Evolutionary conservation across 192 early-diverging fungal species (phyloP).

Genomic region (Coemansia sp.): DNA sequence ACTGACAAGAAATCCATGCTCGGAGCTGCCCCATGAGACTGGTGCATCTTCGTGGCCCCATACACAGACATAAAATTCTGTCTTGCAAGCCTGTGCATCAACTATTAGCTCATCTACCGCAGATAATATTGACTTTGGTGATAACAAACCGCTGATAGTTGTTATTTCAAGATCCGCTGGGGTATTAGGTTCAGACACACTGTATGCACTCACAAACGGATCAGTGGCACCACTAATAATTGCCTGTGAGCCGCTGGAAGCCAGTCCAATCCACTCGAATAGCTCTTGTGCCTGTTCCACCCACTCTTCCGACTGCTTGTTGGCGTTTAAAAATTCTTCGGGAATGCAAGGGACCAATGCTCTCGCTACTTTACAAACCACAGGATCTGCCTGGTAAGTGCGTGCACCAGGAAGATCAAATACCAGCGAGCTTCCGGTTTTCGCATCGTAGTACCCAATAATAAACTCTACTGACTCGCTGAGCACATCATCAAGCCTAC

Average conservation of each 20-base stretch:
- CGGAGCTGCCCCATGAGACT: conserved; percentile 29
- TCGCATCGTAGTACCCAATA: conserved; percentile 18
- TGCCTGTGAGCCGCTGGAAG: conserved; percentile 10
- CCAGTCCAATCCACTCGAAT: conserved; percentile 49
- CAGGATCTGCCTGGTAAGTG: background rate
- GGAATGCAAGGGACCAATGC: conserved; percentile 10
- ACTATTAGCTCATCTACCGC: background rate
- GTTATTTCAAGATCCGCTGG: conserved; percentile 1
- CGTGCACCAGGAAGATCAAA: conserved; percentile 31
- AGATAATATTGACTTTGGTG: conserved; percentile 24
- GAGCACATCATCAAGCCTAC: conserved; percentile 22
- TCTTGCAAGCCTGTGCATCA: background rate
- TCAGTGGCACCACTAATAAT: background rate
- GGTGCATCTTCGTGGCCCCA: conserved; percentile 53
- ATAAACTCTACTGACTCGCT: conserved; percentile 21
- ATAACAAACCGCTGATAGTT: conserved; percentile 29
- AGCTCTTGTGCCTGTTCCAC: conserved; percentile 26
- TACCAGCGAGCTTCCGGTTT: conserved; percentile 21
- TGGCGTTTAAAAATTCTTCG: background rate
- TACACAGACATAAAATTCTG: conserved; percentile 22
- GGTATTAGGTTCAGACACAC: conserved; percentile 7
- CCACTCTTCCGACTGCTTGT: conserved; percentile 22
- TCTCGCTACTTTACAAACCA: background rate
- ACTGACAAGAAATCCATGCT: conserved; percentile 34
- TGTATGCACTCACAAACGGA: conserved; percentile 13